Base-by-base conservation (phyloP, 2,329 filamentous ascomycete species). In the Sporothrix luriei region DNA sequence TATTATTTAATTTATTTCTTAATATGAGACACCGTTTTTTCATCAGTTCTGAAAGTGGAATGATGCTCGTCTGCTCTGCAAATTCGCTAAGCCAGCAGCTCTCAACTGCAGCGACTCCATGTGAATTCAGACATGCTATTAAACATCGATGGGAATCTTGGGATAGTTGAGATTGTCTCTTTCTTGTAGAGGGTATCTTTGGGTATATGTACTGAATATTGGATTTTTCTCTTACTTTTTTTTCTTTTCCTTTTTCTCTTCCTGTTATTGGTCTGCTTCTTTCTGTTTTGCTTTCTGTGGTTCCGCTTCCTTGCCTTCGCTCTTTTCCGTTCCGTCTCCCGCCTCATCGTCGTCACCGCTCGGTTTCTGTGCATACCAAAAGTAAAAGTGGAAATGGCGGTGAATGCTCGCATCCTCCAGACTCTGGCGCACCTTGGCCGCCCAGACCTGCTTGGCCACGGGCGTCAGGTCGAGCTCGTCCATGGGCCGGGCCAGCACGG, bases 361-460 rank as follows among this genome's bases (percentile, higher is more conserved):
- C 33, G 74, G 75, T 74, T 82, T 83, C 70, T 82, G 80, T 1
- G 77, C 82, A 48, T 76, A 79, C 72, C 78, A 79, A 65, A 82
- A 77, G 43, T 77, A 77, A 55, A 76, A 80, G 65, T 81, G 77
- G 61, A 82, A 75, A 43, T 83, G 82, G 2, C 79, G 76, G 74
- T 82, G 81, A 3, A 76, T 72, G 6, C 73, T 74, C 11, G 74
- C 72, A 55, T 81, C 76, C 14, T 78, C 75, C 7, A 83, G 75
- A 19, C 77, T 78, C 67, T 75, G 66, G 51, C 73, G 76, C n/a
- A 77, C 79, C n/a, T 73, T 75, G 14, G 71, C 75, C 10, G 76
- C 71, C 72, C 79, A 76, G 4, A 75, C 73, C 48, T 75, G 73
- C 11, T 77, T 75, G 68, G 79, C 76, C 2, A 77, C 73, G 13